Evolutionary conservation across 495 filamentous ascomycete species (phyloP).

Genomic region (Corynascus novoguineensis): DNA sequence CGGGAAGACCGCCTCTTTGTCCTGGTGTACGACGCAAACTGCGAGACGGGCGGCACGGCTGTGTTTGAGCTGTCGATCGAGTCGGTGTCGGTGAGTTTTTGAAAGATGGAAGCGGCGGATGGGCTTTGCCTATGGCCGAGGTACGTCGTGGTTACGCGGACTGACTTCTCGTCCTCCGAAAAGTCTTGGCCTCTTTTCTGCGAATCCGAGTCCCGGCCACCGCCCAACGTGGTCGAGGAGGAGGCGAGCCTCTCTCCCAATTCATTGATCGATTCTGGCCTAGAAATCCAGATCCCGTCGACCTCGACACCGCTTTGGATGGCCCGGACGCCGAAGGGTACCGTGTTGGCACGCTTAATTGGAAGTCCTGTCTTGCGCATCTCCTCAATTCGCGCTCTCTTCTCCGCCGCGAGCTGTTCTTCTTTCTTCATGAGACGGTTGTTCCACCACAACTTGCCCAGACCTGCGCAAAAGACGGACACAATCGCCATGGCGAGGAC

Average conservation of each 20-base stretch:
- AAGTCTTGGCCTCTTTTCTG: slow-evolving; percentile 14
- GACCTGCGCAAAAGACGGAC: slow-evolving; percentile 48
- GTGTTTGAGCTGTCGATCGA: slow-evolving; percentile 13
- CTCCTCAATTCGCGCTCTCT: slow-evolving; percentile 50
- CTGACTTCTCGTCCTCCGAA: slow-evolving; percentile 14
- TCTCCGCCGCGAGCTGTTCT: slow-evolving; percentile 58
- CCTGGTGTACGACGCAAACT: slow-evolving; percentile 13
- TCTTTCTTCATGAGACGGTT: slow-evolving; percentile 61
- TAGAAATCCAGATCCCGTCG: slow-evolving; percentile 84
- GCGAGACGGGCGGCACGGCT: slow-evolving; percentile 14
- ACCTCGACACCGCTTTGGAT: slow-evolving; percentile 80
- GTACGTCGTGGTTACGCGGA: slow-evolving; percentile 15
- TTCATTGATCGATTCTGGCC: slow-evolving; percentile 50
- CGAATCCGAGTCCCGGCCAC: slow-evolving; percentile 16
- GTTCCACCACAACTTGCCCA: slow-evolving; percentile 56
- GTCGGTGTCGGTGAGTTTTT: slow-evolving; percentile 21
- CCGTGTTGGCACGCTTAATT: slow-evolving; percentile 48
- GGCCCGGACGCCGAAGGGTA: slow-evolving; percentile 86
- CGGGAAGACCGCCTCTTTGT: neutral
- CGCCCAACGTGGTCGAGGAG: slow-evolving; percentile 33
- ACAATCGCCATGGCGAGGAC: slow-evolving; percentile 45
- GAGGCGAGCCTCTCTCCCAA: slow-evolving; percentile 29
- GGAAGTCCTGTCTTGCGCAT: slow-evolving; percentile 48
- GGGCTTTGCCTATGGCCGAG: slow-evolving; percentile 27
- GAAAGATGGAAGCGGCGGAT: slow-evolving; percentile 23